Evolutionary conservation across 495 filamentous ascomycete genomes (phyloP), one percentile per base, ranked within the genome.

Genomic region (Ramalina intermedia): DNA sequence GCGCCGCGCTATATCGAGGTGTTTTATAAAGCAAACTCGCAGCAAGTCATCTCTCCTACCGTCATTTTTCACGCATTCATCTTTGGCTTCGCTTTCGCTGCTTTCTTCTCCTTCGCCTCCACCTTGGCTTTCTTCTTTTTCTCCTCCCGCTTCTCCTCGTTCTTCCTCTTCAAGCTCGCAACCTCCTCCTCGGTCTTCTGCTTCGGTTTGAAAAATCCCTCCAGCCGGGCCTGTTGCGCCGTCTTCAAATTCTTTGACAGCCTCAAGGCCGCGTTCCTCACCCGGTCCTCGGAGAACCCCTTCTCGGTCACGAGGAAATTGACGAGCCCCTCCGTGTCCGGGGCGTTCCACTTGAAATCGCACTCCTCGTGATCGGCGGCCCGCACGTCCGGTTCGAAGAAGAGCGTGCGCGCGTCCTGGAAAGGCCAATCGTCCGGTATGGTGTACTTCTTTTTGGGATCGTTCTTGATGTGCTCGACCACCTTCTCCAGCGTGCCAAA

Each of bases 151-250:
- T 94, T 91, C 67, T 85, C 81, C 42, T 94, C 90, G 29, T 89
- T 78, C 71, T 96, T 98, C 59, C 91, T 75, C 76, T 98, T 96
- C 58, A 94, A 67, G 38, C 53, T 76, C 46, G 79, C 79, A 57
- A 89, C 81, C 67, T 96, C 81, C 47, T 81, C 81, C 12, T 86
- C 82, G 3, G 87, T 87, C 68, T 85, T 89, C 41, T 84, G 83
- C n/a, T 94, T 64, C 12, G 86, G 80, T 66, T 94, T 94, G 75
- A 99, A 99, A 69, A 99, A 99, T 13, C 94, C 90, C 59, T 94
- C 87, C n/a, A 99, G 66, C 24, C 91, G 78, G 4, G 83, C 79
- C 63, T 99, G 91, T 63, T 96, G 91, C 13, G 79, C 79, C 23
- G 71, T 79, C 72, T 95, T 96, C 47, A 93, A 66, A 50, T 84